Base-by-base conservation (phyloP, 1,284 basidiomycete genomes). In the Tetrapyrgos nigripes region DNA sequence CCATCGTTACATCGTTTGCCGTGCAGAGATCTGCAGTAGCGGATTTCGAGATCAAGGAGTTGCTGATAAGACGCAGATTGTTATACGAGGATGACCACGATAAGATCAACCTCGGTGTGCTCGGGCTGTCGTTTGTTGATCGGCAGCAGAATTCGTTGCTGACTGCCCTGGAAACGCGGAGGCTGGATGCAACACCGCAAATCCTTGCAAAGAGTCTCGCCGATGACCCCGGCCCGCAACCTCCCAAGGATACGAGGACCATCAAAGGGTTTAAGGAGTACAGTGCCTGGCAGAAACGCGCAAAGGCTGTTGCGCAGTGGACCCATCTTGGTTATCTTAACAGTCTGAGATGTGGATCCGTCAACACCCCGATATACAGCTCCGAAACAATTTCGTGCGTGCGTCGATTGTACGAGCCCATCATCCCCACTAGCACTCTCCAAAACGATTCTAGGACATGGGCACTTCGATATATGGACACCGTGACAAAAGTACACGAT, bases 1-100 rank as follows among this genome's bases (percentile, higher is more conserved):
- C 95, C 0, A 94, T 98, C 65, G 86, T 94, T 46, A 98, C 96
- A 1, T 95, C 94, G 6, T 97, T 98, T 72, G 88, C 91, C 0
- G 94, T 96, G 90, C 76, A 83, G 35, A 85, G 87, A 28, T 92
- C 93, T 23, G 93, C 91, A 3, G 80, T 91, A 21, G 88, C 89
- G 17, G 91, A 93, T 62, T 98, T 87, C 69, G 93, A 96, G 76
- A 93, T 96, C 75, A 88, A 90, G 70, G 96, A 97, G 56, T 72
- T 98, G 5, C 83, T 98, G n/a, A 75, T 96, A 14, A 85, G 96
- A 23, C 85, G 89, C 35, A 79, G 84, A 31, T 75, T 96, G 19
- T 66, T 94, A 10, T 68, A 73, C 8, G 74, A 81, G 9, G 72
- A 81, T 5, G 82, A 72, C 59, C 81, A 70, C 43, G 79, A 83